Base-by-base conservation (phyloP, 495 filamentous ascomycete genomes). In the Aspergillus carlsbadensis region DNA sequence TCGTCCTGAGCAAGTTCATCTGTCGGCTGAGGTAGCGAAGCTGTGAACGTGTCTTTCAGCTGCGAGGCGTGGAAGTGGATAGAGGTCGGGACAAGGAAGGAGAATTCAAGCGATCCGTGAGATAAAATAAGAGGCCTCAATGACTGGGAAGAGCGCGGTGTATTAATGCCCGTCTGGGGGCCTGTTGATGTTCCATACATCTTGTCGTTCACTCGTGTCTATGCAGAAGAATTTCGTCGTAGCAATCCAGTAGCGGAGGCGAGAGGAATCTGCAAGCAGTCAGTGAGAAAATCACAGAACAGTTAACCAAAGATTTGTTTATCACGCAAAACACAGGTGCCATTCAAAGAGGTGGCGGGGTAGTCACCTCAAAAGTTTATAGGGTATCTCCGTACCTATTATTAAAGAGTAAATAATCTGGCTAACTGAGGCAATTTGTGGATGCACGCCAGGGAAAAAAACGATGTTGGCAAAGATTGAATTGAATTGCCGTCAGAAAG, bases 1-100 rank as follows among this genome's bases (percentile, higher is more conserved):
- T 98, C 94, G 72, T 98, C 94, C 66, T 92, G 89, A 37, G 95
- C 94, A 60, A 98, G 84, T 76, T 98, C 94, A 70, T 98, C 94
- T 63, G 94, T 98, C 26, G 94, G 88, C 45, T 85, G 77, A 17
- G 94, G 94, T 62, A 98, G 81, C 41, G 89, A 90, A 11, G 87
- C 79, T 37, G 82, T 83, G 72, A 98, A 98, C 45, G 81, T 79
- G 60, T 96, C 90, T 76, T 92, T 92, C 60, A 96, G 81, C 73
- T 94, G 88, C 24, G 91, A 89, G 57, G 94, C 94, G 71, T 92
- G 92, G 81, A 95, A 98, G 75, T 98, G 94, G 58, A 96, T 80
- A 54, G 85, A 85, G 56, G 95, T 97, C 17, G 94, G 94, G 58
- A 98, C 88, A 57, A 96, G 86, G 73, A 98, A 91, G 39, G 91